A percentile compares a stretch with the other conserved stretches of the same genome.
Evolutionary conservation across 257 asterid species (phyloP).

Genomic region (Mitragyna speciosa): DNA sequence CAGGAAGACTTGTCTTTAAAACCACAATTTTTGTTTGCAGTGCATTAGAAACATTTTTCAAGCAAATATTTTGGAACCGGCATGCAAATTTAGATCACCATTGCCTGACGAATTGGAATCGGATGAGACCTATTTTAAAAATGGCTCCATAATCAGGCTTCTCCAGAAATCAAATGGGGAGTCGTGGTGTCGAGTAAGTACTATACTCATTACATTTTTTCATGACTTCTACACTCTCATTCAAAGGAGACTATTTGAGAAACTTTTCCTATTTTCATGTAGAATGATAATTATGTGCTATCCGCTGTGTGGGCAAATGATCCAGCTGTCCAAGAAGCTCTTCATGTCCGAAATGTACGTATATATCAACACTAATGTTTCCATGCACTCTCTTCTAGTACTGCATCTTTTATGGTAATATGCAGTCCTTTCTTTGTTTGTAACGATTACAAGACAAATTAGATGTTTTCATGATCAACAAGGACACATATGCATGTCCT

Average conservation of each 20-base stretch:
- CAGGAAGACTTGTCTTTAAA: neutral
- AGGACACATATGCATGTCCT: too few species aligned
- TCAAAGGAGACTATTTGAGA: too few species aligned
- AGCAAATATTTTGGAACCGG: conserved; percentile 38
- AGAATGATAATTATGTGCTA: conserved; percentile 7
- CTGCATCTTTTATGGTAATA: too few species aligned
- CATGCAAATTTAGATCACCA: conserved; percentile 29
- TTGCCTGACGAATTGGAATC: conserved; percentile 8
- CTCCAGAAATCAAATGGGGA: conserved; percentile 18
- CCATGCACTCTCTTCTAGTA: neutral
- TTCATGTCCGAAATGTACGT: conserved; percentile 26
- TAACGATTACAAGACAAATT: too few species aligned
- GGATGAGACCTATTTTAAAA: conserved; percentile 1
- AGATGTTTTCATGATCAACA: too few species aligned
- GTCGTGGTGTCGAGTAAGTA: conserved; percentile 40
- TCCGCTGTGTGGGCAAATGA: conserved; percentile 23
- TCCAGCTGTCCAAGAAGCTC: conserved; percentile 28
- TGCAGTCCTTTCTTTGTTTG: too few species aligned
- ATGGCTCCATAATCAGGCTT: conserved; percentile 22
- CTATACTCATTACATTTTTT: neutral
- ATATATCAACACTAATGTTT: neutral
- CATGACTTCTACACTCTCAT: neutral
- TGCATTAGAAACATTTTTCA: conserved; percentile 2
- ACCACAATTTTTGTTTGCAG: neutral
- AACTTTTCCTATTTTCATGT: neutral